phyloP scores from a whole-genome alignment of 306 rosid genomes.

The Quercus parvula region DNA sequence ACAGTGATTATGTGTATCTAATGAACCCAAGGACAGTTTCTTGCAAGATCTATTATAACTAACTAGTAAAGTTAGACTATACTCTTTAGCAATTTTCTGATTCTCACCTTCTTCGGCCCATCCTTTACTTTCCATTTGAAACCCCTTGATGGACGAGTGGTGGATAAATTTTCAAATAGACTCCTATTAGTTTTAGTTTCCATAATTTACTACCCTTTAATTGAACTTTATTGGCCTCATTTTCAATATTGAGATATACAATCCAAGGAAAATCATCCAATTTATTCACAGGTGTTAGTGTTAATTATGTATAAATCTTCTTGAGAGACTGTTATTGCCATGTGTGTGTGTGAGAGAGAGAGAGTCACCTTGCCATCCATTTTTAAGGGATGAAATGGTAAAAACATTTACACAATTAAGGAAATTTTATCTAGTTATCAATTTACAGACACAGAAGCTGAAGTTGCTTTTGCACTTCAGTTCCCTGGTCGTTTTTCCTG shows the following conservation, averaged over 20 bases:
- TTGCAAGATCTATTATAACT: not conserved
- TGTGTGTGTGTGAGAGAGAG: not conserved
- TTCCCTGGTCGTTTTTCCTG: not conserved
- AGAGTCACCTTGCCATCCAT: not conserved
- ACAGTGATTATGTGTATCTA: not conserved
- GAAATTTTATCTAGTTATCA: not conserved
- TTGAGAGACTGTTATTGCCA: not conserved
- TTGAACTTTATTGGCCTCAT: not conserved
- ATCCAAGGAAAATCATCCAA: not conserved
- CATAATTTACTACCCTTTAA: not conserved
- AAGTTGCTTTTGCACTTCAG: not conserved
- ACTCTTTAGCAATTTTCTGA: too few relatives aligned
- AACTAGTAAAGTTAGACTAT: not conserved
- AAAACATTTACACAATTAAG: not conserved
- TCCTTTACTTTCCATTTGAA: not conserved
- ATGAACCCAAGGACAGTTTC: constrained; percentile 1
- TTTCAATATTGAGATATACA: not conserved
- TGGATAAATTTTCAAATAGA: not conserved
- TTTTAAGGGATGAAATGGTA: not conserved
- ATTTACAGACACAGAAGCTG: not conserved
- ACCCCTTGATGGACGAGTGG: not conserved
- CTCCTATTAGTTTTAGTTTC: not conserved
- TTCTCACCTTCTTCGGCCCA: not conserved
- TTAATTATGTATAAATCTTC: not conserved
- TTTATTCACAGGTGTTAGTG: not conserved